Evolutionary conservation across 495 filamentous ascomycete genomes (phyloP).

Genomic region (Neurospora cerealis): DNA sequence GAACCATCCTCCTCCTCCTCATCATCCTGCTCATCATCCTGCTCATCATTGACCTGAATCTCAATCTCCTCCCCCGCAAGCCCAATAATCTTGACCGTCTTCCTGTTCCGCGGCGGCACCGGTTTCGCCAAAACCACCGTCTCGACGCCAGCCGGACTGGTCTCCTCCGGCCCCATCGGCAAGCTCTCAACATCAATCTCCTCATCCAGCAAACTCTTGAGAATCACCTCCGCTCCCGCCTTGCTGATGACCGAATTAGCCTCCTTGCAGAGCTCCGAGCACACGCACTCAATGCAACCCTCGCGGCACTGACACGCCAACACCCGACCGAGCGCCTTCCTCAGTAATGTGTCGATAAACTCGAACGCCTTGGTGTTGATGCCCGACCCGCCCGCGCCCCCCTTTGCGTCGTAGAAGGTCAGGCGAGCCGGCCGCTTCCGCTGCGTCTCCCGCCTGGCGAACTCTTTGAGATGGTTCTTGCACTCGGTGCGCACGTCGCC

Average conservation of each 20-base stretch:
- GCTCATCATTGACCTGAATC: slow-evolving; percentile 1
- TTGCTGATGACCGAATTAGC: slow-evolving; percentile 91
- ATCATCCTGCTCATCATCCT: neutral
- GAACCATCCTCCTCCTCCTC: neutral
- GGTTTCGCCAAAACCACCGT: slow-evolving; percentile 68
- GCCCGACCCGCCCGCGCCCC: slow-evolving; percentile 70
- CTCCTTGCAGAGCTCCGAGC: slow-evolving; percentile 76
- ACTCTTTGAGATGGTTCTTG: slow-evolving; percentile 68
- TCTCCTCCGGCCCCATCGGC: slow-evolving; percentile 70
- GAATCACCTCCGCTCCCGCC: slow-evolving; percentile 69
- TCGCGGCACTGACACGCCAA: slow-evolving; percentile 56
- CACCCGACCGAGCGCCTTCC: slow-evolving; percentile 70
- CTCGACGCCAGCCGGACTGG: slow-evolving; percentile 62
- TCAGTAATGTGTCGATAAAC: slow-evolving; percentile 69
- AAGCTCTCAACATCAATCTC: slow-evolving; percentile 67
- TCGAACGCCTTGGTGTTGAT: slow-evolving; percentile 90
- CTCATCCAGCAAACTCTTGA: slow-evolving; percentile 62
- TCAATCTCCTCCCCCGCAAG: slow-evolving; percentile 11
- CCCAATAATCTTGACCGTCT: slow-evolving; percentile 7
- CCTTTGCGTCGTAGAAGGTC: slow-evolving; percentile 93
- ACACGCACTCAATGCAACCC: slow-evolving; percentile 84
- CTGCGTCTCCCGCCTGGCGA: slow-evolving; percentile 47
- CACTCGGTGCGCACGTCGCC: slow-evolving; percentile 91
- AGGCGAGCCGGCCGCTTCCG: slow-evolving; percentile 83
- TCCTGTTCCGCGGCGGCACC: slow-evolving; percentile 31